phyloP scores from a whole-genome alignment of 2,329 filamentous ascomycete species.

The Trichoderma afroharzianum region DNA sequence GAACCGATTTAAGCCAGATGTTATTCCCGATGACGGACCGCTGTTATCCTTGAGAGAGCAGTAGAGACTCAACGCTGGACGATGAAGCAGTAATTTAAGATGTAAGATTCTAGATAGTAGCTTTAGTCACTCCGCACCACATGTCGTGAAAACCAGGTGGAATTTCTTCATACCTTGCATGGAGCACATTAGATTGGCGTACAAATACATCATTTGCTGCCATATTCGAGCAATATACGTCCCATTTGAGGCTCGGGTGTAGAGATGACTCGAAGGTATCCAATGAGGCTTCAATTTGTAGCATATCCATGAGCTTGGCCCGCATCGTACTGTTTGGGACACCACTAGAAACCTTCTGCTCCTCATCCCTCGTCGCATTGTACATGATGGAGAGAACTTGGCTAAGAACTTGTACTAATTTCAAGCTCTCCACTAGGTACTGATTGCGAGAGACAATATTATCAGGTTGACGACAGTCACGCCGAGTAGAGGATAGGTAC shows the following conservation, averaged over 20 bases:
- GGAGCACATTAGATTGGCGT: not conserved
- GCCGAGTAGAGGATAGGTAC: not conserved
- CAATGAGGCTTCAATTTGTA: not conserved
- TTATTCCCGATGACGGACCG: not conserved
- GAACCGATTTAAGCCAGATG: not conserved
- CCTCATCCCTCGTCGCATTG: not conserved
- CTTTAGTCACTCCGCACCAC: not conserved
- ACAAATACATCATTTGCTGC: not conserved
- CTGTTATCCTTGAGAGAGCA: not conserved
- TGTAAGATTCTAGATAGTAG: not conserved
- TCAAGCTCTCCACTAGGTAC: not conserved
- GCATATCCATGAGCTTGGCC: not conserved
- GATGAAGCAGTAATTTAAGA: not conserved
- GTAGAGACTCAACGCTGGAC: not conserved
- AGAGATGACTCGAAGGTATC: not conserved
- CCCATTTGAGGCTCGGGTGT: not conserved
- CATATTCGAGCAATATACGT: not conserved
- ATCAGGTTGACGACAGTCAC: not conserved
- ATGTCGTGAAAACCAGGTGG: not conserved
- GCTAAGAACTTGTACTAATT: not conserved
- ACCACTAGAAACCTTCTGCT: not conserved
- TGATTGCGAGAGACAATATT: not conserved
- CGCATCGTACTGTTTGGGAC: not conserved
- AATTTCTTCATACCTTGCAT: not conserved
- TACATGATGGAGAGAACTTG: not conserved